Evolutionary conservation across 345 rosid genomes (phyloP).

Genomic region (Heritiera fomes): DNA sequence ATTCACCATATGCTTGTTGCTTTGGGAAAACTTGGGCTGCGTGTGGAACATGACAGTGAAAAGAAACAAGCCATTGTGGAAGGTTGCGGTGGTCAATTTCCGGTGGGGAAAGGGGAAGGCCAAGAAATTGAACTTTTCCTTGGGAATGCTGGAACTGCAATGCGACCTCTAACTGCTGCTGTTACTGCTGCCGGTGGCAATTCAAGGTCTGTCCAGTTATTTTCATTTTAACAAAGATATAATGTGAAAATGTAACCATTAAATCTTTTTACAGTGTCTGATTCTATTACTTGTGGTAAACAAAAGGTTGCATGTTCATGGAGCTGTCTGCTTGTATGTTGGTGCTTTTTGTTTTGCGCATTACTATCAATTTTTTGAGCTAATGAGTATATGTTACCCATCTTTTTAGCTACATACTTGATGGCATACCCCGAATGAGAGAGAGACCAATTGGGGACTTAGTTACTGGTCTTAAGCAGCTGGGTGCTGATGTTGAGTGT

Average conservation of each 20-base stretch:
- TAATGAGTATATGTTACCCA: background rate
- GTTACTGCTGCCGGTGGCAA: slow-evolving; percentile 93
- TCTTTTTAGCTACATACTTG: slow-evolving; percentile 76
- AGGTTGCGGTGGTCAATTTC: slow-evolving; percentile 91
- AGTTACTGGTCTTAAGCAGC: slow-evolving; percentile 90
- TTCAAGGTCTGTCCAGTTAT: slow-evolving; percentile 52
- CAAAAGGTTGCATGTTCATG: background rate
- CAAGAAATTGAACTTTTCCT: slow-evolving; percentile 79
- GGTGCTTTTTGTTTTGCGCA: slow-evolving; percentile 9
- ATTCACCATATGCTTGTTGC: slow-evolving; percentile 92
- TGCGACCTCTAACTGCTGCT: slow-evolving; percentile 98
- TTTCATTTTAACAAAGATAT: slow-evolving; percentile 3
- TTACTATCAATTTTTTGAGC: background rate
- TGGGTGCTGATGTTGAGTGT: slow-evolving; percentile 87
- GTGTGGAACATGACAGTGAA: slow-evolving; percentile 56
- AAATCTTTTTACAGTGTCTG: background rate
- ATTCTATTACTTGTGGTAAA: background rate
- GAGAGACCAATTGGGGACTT: slow-evolving; percentile 98
- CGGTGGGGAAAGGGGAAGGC: slow-evolving; percentile 56
- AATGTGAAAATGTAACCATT: background rate
- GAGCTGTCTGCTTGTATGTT: slow-evolving; percentile 4
- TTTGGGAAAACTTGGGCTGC: slow-evolving; percentile 68
- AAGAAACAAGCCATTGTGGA: slow-evolving; percentile 65
- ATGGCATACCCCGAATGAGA: slow-evolving; percentile 96
- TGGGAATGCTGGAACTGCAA: slow-evolving; percentile 98